These are phyloP conservation scores for Senecio squalidus DNA, from an alignment of 140 eudicot genomes.

Conservation along the genomic window DNA sequence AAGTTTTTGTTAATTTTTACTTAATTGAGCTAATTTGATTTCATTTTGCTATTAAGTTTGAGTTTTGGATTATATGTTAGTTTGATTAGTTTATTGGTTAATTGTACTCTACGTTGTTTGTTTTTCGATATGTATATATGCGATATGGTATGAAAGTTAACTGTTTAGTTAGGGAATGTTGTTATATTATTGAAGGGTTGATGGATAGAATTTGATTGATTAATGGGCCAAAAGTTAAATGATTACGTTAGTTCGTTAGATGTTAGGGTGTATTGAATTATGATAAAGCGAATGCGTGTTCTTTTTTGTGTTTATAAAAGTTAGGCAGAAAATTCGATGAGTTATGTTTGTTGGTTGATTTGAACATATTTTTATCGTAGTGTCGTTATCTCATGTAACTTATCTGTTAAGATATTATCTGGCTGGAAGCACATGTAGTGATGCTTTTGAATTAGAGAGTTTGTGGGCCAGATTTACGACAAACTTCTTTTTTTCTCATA, in stretches of 20 bases:
- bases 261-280: slow-evolving; percentile 3
- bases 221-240: no score
- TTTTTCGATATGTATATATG: no score
- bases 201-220: no score
- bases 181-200: no score
- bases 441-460: slow-evolving; percentile 1
- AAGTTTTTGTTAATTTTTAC: slow-evolving; percentile 26
- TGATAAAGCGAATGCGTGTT: background rate
- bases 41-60: background rate
- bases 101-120: background rate
- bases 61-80: background rate
- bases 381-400: background rate
- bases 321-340: slow-evolving; percentile 12
- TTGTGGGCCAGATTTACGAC: slow-evolving; percentile 1
- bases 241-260: no score
- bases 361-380: slow-evolving; percentile 8
- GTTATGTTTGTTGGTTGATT: slow-evolving; percentile 5
- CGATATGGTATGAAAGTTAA: no score
- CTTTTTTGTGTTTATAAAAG: background rate
- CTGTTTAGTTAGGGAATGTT: no score
- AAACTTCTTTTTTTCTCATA: background rate
- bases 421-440: slow-evolving; percentile 2
- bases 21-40: slow-evolving; percentile 11
- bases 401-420: background rate
- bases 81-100: background rate